phyloP scores from a whole-genome alignment of 2,329 filamentous ascomycete species.

The Alternaria arborescens region DNA sequence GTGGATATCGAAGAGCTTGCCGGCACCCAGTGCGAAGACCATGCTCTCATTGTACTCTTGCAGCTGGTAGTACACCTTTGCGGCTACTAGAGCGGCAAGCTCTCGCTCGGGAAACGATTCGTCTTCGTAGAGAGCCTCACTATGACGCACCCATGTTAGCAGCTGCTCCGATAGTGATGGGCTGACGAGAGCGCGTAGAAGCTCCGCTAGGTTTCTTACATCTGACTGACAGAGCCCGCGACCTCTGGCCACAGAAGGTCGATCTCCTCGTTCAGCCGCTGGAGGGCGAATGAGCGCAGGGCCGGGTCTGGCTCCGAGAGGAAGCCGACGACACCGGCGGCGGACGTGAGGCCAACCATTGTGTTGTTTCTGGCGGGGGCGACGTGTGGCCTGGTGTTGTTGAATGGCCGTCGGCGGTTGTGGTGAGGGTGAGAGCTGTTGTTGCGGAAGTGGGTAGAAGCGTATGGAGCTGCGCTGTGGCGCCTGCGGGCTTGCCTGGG shows the following conservation, averaged over 20 bases:
- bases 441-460: slow-evolving; percentile 47
- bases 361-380: slow-evolving; percentile 26
- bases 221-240: slow-evolving; percentile 87
- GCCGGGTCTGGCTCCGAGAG: slow-evolving; percentile 93
- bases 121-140: slow-evolving; percentile 97
- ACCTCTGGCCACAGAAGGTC: slow-evolving; percentile 98
- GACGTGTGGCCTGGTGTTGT: slow-evolving; percentile 19
- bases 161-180: slow-evolving; percentile 10
- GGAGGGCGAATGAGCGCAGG: slow-evolving; percentile 92
- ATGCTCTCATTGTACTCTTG: slow-evolving; percentile 99
- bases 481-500: slow-evolving; percentile 33
- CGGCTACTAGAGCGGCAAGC: slow-evolving; percentile 90
- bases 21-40: slow-evolving; percentile 94
- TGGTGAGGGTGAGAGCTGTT: slow-evolving; percentile 32
- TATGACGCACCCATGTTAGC: slow-evolving; percentile 55
- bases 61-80: slow-evolving; percentile 98
- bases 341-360: slow-evolving; percentile 95
- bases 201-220: slow-evolving; percentile 67
- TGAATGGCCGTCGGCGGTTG: slow-evolving; percentile 28
- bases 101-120: slow-evolving; percentile 92
- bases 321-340: slow-evolving; percentile 93
- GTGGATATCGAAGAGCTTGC: slow-evolving; percentile 93
- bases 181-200: not conserved
- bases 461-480: slow-evolving; percentile 49
- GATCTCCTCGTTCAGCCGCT: slow-evolving; percentile 95